Evolutionary conservation across 2,329 filamentous ascomycete species (phyloP), one percentile per base, ranked within the genome.

Genomic region (Cercospora berteroae): DNA sequence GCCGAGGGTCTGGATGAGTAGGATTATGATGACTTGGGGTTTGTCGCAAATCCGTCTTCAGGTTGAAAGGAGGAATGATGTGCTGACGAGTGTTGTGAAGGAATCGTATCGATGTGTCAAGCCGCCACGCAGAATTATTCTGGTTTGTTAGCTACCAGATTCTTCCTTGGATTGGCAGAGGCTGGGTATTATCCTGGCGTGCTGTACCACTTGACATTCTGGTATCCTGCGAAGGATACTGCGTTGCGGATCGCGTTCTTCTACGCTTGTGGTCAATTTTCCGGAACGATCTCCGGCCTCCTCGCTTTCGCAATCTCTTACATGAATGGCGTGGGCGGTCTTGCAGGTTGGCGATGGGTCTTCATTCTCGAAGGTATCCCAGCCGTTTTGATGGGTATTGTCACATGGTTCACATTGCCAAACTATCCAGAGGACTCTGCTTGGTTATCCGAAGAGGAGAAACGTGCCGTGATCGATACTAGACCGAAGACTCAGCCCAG

Each of bases 381-480:
- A 5, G 64, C 68, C 1, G 80, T 83, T 52, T 69, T 83, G 62
- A 71, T 74, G 52, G 82, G 81, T 50, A 84, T 82, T 74, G 70
- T 71, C 42, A 70, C 70, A 18, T 69, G 62, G 61, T 69, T 74
- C 76, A 78, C 80, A 52, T 86, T 89, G 73, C 79, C 86, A 63
- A 87, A 89, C 74, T 89, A 87, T 69, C 87, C 88, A 2, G 79
- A 77, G 3, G 81, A 78, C 1, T 86, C 88, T 1, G 78, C 75
- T 0, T 90, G 90, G 73, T 81, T 91, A 2, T 84, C 80, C 0
- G 73, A 80, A 2, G 79, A 83, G 4, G 71, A 76, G 42, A 18
- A 20, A n/a, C 29, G 59, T 10, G 55, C 67, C 1, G 66, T 75
- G 8, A 25, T 73, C 6, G 61, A 48, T 25, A 69, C 70, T 20